phyloP scores from a whole-genome alignment of 768 basidiomycete genomes.

The Trametes gibbosa region DNA sequence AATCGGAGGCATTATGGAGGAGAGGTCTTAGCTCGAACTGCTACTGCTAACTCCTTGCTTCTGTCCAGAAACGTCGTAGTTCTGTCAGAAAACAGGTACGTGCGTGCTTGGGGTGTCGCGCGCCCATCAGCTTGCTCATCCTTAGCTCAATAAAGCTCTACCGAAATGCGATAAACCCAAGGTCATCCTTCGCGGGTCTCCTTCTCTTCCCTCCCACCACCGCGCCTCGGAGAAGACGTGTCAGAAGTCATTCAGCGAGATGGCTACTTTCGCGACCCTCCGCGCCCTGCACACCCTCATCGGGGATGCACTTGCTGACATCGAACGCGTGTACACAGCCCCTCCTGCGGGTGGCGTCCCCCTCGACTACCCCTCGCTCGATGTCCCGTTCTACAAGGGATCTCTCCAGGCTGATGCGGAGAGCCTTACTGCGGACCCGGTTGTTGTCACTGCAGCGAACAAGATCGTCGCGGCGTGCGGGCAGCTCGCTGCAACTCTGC shows the following conservation, averaged over 20 bases:
- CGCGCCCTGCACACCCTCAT: conserved; percentile 62
- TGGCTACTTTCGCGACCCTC: conserved; percentile 28
- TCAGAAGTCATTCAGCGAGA: background rate
- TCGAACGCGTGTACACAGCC: conserved; percentile 47
- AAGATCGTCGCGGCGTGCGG: conserved; percentile 20
- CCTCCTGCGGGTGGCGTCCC: background rate
- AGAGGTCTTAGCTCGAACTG: too few species aligned
- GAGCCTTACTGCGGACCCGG: conserved; percentile 12
- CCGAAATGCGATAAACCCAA: too few species aligned
- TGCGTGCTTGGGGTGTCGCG: too few species aligned
- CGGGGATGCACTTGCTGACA: conserved; percentile 62
- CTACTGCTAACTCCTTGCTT: too few species aligned
- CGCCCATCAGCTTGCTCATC: too few species aligned
- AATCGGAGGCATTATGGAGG: too few species aligned
- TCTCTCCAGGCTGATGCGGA: background rate
- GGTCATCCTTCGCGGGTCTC: too few species aligned
- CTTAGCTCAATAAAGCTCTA: too few species aligned
- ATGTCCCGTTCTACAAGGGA: background rate
- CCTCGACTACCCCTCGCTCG: conserved; percentile 9
- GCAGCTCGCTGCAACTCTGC: conserved; percentile 15
- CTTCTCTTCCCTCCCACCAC: too few species aligned
- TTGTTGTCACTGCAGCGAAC: conserved; percentile 19
- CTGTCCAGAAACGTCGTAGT: too few species aligned
- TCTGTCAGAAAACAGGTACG: too few species aligned
- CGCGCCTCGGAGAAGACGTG: too few species aligned